phyloP scores from a whole-genome alignment of 306 rosid species.

The Fragaria ananassa region DNA sequence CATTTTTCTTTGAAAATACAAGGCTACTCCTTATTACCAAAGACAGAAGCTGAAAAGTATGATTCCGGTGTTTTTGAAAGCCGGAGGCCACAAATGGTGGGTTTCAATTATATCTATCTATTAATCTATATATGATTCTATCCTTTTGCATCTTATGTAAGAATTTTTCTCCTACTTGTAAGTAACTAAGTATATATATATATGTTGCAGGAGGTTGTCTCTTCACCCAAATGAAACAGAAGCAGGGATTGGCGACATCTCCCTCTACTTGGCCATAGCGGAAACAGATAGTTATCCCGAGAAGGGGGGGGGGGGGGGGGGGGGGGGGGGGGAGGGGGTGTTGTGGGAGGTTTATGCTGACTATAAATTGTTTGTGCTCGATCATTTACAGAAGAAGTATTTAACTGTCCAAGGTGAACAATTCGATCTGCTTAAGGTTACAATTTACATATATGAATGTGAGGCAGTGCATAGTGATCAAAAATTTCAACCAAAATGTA shows the following conservation, averaged over 20 bases:
- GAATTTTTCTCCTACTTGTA: not conserved
- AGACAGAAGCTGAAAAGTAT: constrained; percentile 1
- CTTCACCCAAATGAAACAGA: constrained; percentile 8
- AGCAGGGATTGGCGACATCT: not conserved
- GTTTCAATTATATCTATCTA: no score
- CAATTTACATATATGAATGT: no score
- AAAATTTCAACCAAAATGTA: no score
- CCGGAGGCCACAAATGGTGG: constrained; percentile 14
- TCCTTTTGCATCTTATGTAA: not conserved
- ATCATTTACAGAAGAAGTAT: not conserved
- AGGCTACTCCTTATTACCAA: not conserved
- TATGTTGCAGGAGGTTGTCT: not conserved
- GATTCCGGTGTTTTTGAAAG: constrained; percentile 15
- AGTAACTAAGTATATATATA: not conserved
- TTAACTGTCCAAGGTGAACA: not conserved
- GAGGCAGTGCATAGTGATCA: not conserved
- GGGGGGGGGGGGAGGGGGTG: no score
- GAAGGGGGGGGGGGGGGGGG: no score
- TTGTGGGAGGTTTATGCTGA: constrained; percentile 2
- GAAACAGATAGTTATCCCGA: not conserved
- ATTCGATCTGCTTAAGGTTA: not conserved
- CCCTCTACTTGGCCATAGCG: constrained; percentile 16
- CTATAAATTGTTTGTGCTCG: constrained; percentile 3
- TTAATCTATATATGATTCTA: not conserved
- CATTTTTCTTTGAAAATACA: constrained; percentile 4